A percentile compares a stretch with the other conserved stretches of the same genome.
Conservation (phyloP, 169 alveolate species). For the Plasmodium inui region DNA sequence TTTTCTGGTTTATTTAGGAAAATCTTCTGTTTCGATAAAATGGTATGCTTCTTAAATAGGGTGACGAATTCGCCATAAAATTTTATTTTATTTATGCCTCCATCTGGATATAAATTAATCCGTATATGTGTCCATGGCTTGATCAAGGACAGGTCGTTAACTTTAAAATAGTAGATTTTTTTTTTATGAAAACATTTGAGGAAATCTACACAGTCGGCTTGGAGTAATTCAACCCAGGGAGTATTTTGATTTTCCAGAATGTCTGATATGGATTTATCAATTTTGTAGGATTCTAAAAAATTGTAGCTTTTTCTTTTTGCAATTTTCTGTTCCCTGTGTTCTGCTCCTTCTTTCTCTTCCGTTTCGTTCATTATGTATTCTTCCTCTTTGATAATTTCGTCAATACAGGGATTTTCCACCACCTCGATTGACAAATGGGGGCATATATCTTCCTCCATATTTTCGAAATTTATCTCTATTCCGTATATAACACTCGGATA, state of each 20-base stretch:
- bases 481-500: slow-evolving; percentile 69
- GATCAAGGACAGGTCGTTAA: slow-evolving; percentile 36
- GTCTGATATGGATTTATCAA: slow-evolving; percentile 71
- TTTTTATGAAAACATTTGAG: slow-evolving; percentile 35
- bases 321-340: slow-evolving; percentile 1
- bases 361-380: slow-evolving; percentile 53
- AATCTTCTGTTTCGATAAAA: slow-evolving; percentile 58
- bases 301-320: slow-evolving; percentile 47
- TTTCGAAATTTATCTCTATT: slow-evolving; percentile 67
- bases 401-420: slow-evolving; percentile 25
- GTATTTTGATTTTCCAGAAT: slow-evolving; percentile 63
- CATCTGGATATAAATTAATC: slow-evolving; percentile 74
- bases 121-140: slow-evolving; percentile 74
- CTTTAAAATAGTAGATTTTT: slow-evolving; percentile 58
- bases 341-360: neutral
- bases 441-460: slow-evolving; percentile 68
- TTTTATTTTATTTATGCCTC: slow-evolving; percentile 68
- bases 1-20: slow-evolving; percentile 73
- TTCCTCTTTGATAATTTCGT: slow-evolving; percentile 61
- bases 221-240: slow-evolving; percentile 74
- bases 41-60: slow-evolving; percentile 71
- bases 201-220: slow-evolving; percentile 74
- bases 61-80: slow-evolving; percentile 67
- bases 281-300: slow-evolving; percentile 70
- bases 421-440: slow-evolving; percentile 73